Base-by-base conservation (phyloP, 176 grass and related monocot species). In the Eragrostis nindensis region DNA sequence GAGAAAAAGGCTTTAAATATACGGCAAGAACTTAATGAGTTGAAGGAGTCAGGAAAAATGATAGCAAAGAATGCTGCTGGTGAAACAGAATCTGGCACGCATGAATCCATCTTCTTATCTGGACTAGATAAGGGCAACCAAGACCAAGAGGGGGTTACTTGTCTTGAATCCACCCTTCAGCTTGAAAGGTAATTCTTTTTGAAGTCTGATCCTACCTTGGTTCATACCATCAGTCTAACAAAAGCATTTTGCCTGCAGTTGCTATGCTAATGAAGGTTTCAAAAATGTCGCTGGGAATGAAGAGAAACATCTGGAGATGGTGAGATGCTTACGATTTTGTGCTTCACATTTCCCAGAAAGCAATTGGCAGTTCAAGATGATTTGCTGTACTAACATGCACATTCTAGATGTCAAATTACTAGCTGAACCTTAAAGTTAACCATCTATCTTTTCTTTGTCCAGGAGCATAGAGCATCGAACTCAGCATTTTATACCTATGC, bases 251-350 rank as follows among this genome's bases (percentile, higher is more conserved):
- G 40, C 40, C 71, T 56, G 79, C 77, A 74, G 82, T 75, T 76
- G 2, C 66, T 25, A 75, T 79, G 39, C 40, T 40, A 78, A 88
- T 57, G 79, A 84, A 79, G 82, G 66, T 56, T 39, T 71, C 44
- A 91, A 89, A 76, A 69, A 25, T 86, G 73, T 59, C 54, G 6
- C 71, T 36, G 49, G 61, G 24, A 83, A 67, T 68, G 82, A 91
- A 77, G 92, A 88, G 10, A 81, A 91, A 62, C 86, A 95, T 81
- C 22, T 77, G n/a, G 45, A 54, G 22, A 83, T 84, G 57, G 96
- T 98, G 89, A 86, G 81, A 86, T 91, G 22, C 22, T 64, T 18
- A 19, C 22, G 69, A 65, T 63, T 8, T 57, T 66, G 57, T 45
- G 55, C 47, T 68, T 79, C 11, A 18, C 21, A 54, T 79, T 79